Evolutionary conservation across 805 yeast genomes (phyloP), one percentile per base, ranked within the genome.

Genomic region (Myxozyma lipomycoides): DNA sequence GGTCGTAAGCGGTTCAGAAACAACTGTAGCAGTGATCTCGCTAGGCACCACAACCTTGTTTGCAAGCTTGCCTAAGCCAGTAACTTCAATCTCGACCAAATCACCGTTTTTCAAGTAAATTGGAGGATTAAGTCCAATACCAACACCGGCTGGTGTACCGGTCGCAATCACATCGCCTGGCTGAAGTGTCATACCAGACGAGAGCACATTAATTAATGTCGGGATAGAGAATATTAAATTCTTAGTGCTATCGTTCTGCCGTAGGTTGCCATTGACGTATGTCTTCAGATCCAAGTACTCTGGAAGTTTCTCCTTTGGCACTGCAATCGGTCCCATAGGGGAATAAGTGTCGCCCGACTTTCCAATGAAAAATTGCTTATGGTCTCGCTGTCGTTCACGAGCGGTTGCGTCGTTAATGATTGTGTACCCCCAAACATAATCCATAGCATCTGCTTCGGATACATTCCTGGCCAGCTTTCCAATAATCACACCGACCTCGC

Each of bases 101-200:
- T 77, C 80, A 5, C 74, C 75, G 54, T 76, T 60, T 49, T 65
- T 61, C 25, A 77, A 63, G 69, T 71, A 76, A 17, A 70, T 62
- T 12, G 68, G 72, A 23, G 72, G 72, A 17, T 64, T 64, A 56
- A 67, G 63, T 3, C 80, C 80, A 58, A 71, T 66, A 2, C 78
- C 82, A 5, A 74, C 79, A 25, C 81, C 82, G 19, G 72, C 64
- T 9, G 82, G 82, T 2, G 82, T 78, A 3, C 82, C 83, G 50
- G 79, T 77, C 57, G 77, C 73, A 47, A 78, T 73, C 18, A 78
- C 57, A 58, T 75, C 79, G 34, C 82, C 83, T 1, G 79, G 78
- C 46, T 64, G 62, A 38, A 78, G 68, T 0, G 82, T 78, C 6
- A 77, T 68, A 7, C 80, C 81, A 54, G 72, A 73, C 23, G 77